A percentile compares a stretch with the other conserved stretches of the same genome.
Conservation (phyloP, 2,329 filamentous ascomycete genomes). For the Alternaria incomplexa region DNA sequence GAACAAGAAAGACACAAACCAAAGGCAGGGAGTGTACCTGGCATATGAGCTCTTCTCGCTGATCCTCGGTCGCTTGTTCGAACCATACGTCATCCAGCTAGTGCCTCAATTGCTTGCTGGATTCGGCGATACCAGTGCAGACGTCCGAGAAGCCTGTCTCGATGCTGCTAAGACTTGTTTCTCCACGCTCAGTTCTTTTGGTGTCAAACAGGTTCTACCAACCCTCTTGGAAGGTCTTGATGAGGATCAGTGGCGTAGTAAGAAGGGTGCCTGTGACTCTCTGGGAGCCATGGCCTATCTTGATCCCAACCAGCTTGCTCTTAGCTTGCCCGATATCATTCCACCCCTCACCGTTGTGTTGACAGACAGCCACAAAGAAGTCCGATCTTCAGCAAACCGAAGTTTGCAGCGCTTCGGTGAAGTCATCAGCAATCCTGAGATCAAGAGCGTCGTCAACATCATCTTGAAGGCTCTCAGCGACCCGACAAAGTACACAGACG, state of each 20-base stretch:
- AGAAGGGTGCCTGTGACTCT: slow-evolving; percentile 96
- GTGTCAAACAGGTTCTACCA: slow-evolving; percentile 92
- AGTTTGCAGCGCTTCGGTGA: slow-evolving; percentile 98
- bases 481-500: slow-evolving; percentile 95
- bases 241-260: slow-evolving; percentile 96
- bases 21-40: slow-evolving; percentile 85
- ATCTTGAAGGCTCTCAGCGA: slow-evolving; percentile 96
- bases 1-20: slow-evolving; percentile 90
- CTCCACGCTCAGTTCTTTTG: slow-evolving; percentile 89
- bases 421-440: slow-evolving; percentile 96
- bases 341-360: slow-evolving; percentile 91
- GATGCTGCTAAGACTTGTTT: slow-evolving; percentile 96
- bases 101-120: slow-evolving; percentile 87
- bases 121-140: slow-evolving; percentile 85
- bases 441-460: slow-evolving; percentile 89
- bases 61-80: slow-evolving; percentile 86
- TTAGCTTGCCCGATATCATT: slow-evolving; percentile 94
- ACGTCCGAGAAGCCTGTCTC: slow-evolving; percentile 91
- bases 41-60: slow-evolving; percentile 90
- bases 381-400: slow-evolving; percentile 87
- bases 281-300: slow-evolving; percentile 98
- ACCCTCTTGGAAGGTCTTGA: slow-evolving; percentile 91
- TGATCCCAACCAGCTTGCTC: slow-evolving; percentile 90
- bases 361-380: slow-evolving; percentile 98
- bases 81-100: slow-evolving; percentile 95